These are phyloP conservation scores for Gynochthodes officinalis DNA, from an alignment of 257 asterid species.

Conservation along the genomic window DNA sequence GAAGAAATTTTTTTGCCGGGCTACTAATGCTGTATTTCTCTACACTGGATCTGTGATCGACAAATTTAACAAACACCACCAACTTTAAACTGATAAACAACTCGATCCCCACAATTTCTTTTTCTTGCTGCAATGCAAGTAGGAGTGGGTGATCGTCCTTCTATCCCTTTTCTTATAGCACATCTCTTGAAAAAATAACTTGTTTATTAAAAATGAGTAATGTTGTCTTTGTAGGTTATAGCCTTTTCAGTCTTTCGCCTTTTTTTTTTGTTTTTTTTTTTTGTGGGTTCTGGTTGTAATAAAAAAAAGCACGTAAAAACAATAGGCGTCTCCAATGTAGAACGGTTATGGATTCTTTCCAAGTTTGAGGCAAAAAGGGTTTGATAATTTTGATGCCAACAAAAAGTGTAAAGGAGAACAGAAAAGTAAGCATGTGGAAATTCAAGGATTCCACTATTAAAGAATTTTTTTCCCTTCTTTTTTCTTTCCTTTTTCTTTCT, in stretches of 20 bases:
- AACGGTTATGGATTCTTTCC: slow-evolving; percentile 6
- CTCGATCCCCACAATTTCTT: slow-evolving; percentile 38
- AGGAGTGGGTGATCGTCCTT: slow-evolving; percentile 69
- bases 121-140: slow-evolving; percentile 43
- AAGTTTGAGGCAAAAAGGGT: slow-evolving; percentile 2
- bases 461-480: background rate
- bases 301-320: background rate
- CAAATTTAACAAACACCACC: slow-evolving; percentile 3
- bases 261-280: background rate
- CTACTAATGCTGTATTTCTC: background rate
- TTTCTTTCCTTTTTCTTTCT: no score
- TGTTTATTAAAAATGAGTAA: background rate
- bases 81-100: slow-evolving; percentile 25
- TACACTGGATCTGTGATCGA: background rate
- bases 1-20: background rate
- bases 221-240: background rate
- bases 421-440: slow-evolving; percentile 31
- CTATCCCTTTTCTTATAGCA: slow-evolving; percentile 38
- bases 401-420: slow-evolving; percentile 36
- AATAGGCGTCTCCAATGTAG: slow-evolving; percentile 14
- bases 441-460: background rate
- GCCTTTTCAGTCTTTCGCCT: slow-evolving; percentile 1
- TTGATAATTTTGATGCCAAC: slow-evolving; percentile 51
- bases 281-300: slow-evolving; percentile 4
- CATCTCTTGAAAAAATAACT: background rate